Conservation (phyloP, 768 basidiomycete species). For the Suillus ampliporus region DNA sequence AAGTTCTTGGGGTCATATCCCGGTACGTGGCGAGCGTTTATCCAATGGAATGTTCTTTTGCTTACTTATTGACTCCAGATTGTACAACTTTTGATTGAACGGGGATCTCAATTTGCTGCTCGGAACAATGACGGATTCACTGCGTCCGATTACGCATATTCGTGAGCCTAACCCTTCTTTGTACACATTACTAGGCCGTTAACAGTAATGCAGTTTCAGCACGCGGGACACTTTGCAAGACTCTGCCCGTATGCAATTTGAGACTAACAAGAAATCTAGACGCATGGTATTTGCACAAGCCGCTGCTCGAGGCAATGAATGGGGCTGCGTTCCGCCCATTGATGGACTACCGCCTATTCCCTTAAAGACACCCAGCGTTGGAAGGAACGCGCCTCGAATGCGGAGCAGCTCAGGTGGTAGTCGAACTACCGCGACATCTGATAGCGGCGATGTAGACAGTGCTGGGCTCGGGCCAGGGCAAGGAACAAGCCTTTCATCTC, state of each 20-base stretch:
- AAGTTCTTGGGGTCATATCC: slow-evolving; percentile 85
- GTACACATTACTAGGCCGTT: slow-evolving; percentile 3
- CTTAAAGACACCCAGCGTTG: slow-evolving; percentile 45
- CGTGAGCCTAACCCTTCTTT: slow-evolving; percentile 19
- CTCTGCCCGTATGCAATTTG: slow-evolving; percentile 78
- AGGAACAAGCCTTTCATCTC: slow-evolving; percentile 55
- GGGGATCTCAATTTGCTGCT: slow-evolving; percentile 82
- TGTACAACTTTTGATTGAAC: slow-evolving; percentile 85
- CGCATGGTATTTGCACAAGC: slow-evolving; percentile 76
- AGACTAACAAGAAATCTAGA: slow-evolving; percentile 78
- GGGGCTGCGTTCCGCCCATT: slow-evolving; percentile 49
- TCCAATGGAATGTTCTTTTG: slow-evolving; percentile 10
- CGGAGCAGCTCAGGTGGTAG: slow-evolving; percentile 85
- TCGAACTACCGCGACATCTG: slow-evolving; percentile 76
- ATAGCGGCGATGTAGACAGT: slow-evolving; percentile 68
- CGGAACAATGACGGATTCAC: slow-evolving; percentile 93
- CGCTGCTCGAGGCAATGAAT: slow-evolving; percentile 68
- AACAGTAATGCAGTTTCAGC: slow-evolving; percentile 54
- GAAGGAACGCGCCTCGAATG: slow-evolving; percentile 55
- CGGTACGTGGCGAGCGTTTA: slow-evolving; percentile 51
- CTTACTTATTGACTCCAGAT: slow-evolving; percentile 50
- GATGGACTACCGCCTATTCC: slow-evolving; percentile 53
- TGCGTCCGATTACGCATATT: slow-evolving; percentile 90
- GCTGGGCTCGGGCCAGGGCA: slow-evolving; percentile 45
- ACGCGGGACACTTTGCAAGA: slow-evolving; percentile 82